Evolutionary conservation across 2,329 filamentous ascomycete genomes (phyloP).

Genomic region (Plectosphaerella cucumerina): DNA sequence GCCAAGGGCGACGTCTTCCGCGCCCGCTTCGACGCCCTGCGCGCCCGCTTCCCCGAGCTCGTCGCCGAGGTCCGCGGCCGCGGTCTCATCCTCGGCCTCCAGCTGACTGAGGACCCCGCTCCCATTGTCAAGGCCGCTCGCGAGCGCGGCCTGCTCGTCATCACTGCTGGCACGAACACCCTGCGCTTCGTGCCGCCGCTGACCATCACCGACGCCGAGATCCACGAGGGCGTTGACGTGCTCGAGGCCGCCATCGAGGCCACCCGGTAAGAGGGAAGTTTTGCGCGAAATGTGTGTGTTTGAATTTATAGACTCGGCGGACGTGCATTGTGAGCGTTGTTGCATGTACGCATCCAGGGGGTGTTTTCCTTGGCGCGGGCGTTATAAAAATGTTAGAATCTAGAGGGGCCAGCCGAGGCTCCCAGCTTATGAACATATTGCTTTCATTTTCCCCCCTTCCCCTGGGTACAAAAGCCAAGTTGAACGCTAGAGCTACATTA

Average conservation of each 20-base stretch:
- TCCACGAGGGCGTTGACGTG: slow-evolving; percentile 71
- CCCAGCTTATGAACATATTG: too few species aligned
- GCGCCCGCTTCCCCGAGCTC: slow-evolving; percentile 56
- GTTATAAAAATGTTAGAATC: slow-evolving; percentile 4
- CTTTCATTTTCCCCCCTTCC: too few species aligned
- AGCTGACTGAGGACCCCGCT: slow-evolving; percentile 69
- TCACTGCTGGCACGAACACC: slow-evolving; percentile 90
- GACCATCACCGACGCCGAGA: slow-evolving; percentile 75
- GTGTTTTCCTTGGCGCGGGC: slow-evolving; percentile 2
- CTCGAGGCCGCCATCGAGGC: slow-evolving; percentile 61
- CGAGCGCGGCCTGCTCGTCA: slow-evolving; percentile 82
- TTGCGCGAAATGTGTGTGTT: not conserved
- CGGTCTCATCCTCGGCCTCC: slow-evolving; percentile 82
- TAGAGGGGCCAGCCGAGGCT: not conserved
- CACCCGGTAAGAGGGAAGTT: slow-evolving; percentile 20
- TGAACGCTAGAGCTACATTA: too few species aligned
- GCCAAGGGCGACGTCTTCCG: slow-evolving; percentile 56
- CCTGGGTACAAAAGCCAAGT: too few species aligned
- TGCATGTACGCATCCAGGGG: not conserved
- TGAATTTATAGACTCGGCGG: too few species aligned
- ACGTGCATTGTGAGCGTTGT: not conserved
- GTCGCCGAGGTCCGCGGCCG: slow-evolving; percentile 77
- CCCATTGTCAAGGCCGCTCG: slow-evolving; percentile 79
- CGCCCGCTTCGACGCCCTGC: slow-evolving; percentile 42
- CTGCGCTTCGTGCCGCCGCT: slow-evolving; percentile 87